Base-by-base conservation (phyloP, 2,329 filamentous ascomycete species). In the Sclerotinia borealis region DNA sequence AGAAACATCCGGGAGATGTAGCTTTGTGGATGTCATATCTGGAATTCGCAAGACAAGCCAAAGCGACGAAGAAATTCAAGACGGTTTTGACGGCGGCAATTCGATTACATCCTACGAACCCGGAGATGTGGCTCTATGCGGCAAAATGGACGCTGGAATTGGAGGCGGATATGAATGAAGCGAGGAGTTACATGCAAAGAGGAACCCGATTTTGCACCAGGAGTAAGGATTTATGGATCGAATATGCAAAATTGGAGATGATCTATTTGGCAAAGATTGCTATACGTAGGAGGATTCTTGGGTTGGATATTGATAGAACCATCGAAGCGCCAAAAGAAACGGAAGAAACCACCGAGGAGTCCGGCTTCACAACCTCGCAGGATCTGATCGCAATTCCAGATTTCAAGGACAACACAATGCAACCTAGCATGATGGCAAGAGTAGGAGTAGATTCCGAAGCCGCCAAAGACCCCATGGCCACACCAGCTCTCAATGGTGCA, bases 171-270 rank as follows among this genome's bases (percentile, higher is more conserved):
- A 96, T 98, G 85, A 88, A 87, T 29, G 87, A 88, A 50, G 92
- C 93, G 3, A 80, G 95, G 66, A 89, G 86, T 54, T 90, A 95
- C 81, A 83, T 99, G 92, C 84, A 96, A 81, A 83, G 93, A 66
- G 95, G 93, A 0, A 84, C 96, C 72, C 83, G 95, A 48, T 98
- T 99, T 76, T 97, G 93, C 78, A 91, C 88, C 59, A 84, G 80
- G 55, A 88, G 89, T 52, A 85, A 81, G 67, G 80, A 81, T 22
- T 76, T 99, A 59, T 99, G 93, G 92, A 74, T 96, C 39, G 91
- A 96, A 77, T 98, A 97, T 74, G 89, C 90, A 10, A 88, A 90
- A 73, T 83, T 93, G 72, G 95, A 99, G 80, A 92, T 96, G 86
- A 88, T 95, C 67, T 98, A 96, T 81, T 81, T 98, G 63, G 86